A percentile compares a stretch with the other conserved stretches of the same genome.
These are phyloP conservation scores for Zasmidium citrigriseum DNA, from an alignment of 2,329 filamentous ascomycete genomes.

Conservation along the genomic window DNA sequence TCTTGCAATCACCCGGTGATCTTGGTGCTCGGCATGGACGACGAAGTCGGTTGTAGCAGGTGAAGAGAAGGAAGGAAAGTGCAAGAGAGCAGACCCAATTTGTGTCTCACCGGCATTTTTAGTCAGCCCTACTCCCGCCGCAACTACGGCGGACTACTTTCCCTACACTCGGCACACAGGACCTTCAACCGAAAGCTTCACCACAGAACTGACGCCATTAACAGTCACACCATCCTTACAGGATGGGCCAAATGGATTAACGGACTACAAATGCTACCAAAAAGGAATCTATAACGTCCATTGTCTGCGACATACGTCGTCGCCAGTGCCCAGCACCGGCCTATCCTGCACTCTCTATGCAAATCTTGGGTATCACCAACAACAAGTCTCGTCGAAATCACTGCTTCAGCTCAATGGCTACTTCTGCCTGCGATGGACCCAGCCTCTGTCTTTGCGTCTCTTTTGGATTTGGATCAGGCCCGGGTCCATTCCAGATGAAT, in stretches of 20 bases:
- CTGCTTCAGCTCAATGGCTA: not conserved
- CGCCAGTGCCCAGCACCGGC: not conserved
- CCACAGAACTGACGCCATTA: not conserved
- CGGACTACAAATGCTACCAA: not conserved
- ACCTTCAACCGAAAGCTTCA: not conserved
- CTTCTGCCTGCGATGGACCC: not conserved
- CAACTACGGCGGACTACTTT: not conserved
- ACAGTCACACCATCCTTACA: too few species aligned
- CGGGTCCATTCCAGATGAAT: slow-evolving; percentile 73
- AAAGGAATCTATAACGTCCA: not conserved
- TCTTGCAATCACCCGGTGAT: too few species aligned
- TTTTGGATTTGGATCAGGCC: slow-evolving; percentile 3
- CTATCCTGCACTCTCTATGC: not conserved
- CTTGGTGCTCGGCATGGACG: too few species aligned
- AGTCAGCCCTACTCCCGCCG: not conserved
- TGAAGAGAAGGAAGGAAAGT: not conserved
- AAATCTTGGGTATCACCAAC: not conserved
- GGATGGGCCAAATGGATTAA: not conserved
- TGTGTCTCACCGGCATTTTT: not conserved
- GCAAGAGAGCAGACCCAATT: not conserved
- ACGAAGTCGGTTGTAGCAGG: not conserved
- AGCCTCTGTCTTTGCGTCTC: slow-evolving; percentile 1
- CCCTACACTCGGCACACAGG: not conserved
- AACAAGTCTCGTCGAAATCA: not conserved
- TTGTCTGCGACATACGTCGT: not conserved